Conservation (phyloP, 179 eudicot species). For the Silene vulgaris region DNA sequence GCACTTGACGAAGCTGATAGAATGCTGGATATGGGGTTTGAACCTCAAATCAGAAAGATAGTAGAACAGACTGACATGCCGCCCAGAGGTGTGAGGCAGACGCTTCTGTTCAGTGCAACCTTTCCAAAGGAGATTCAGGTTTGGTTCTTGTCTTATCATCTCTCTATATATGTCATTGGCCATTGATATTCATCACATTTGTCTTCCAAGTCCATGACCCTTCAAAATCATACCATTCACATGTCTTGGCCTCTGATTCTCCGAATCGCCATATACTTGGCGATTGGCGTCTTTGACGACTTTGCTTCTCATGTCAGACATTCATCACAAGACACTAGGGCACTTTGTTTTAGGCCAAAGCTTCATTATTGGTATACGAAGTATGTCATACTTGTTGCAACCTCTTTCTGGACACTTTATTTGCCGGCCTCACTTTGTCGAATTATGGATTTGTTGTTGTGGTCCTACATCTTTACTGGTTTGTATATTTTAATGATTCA, state of each 20-base stretch:
- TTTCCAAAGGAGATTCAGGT: slow-evolving; percentile 98
- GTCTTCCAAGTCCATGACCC: slow-evolving; percentile 2
- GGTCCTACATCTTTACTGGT: neutral
- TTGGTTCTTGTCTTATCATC: slow-evolving; percentile 3
- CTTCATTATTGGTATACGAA: neutral
- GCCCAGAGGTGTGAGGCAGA: slow-evolving; percentile 69
- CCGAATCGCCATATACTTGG: neutral
- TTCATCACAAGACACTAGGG: neutral
- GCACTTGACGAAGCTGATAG: slow-evolving; percentile 92
- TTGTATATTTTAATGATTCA: neutral
- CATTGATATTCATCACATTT: neutral
- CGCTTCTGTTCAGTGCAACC: slow-evolving; percentile 93
- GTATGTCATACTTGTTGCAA: neutral
- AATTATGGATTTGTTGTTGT: neutral
- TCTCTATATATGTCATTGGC: neutral
- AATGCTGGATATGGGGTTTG: slow-evolving; percentile 93
- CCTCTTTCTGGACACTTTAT: neutral
- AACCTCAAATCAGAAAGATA: slow-evolving; percentile 89
- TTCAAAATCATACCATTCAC: neutral
- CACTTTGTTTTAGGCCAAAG: neutral
- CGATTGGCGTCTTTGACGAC: too few species aligned
- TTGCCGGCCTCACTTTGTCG: neutral
- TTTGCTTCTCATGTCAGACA: neutral
- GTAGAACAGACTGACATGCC: slow-evolving; percentile 92
- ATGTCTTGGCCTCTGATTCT: neutral